phyloP scores from a whole-genome alignment of 495 filamentous ascomycete species.

The Penicillium pulvis region DNA sequence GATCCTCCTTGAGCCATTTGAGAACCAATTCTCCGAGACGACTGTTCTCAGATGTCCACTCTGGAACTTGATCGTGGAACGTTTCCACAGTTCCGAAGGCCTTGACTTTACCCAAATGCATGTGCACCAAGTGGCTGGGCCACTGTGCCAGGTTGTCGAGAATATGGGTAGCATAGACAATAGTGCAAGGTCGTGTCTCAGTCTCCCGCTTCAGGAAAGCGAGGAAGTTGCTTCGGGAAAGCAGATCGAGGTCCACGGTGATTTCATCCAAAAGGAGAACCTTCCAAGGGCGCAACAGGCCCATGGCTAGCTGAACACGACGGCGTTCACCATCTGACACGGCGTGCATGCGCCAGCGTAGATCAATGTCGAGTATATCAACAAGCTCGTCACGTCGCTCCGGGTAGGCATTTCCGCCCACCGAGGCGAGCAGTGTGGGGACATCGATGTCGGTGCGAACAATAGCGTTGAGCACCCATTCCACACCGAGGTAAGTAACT shows the following conservation, averaged over 20 bases:
- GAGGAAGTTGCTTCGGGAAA: constrained; percentile 83
- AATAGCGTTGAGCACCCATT: constrained; percentile 98
- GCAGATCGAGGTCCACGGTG: constrained; percentile 91
- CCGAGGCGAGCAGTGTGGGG: constrained; percentile 75
- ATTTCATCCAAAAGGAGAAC: constrained; percentile 94
- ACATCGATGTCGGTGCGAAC: constrained; percentile 95
- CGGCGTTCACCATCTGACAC: constrained; percentile 90
- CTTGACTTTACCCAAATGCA: constrained; percentile 84
- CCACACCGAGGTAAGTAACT: constrained; percentile 93
- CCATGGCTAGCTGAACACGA: constrained; percentile 95
- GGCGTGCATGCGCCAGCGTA: constrained; percentile 90
- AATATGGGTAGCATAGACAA: constrained; percentile 98
- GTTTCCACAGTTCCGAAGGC: constrained; percentile 73
- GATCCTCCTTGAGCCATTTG: constrained; percentile 81
- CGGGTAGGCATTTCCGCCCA: constrained; percentile 83
- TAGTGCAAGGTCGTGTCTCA: constrained; percentile 75
- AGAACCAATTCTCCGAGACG: constrained; percentile 82
- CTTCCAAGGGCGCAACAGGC: constrained; percentile 87
- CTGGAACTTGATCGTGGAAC: constrained; percentile 46
- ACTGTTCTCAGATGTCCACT: constrained; percentile 61
- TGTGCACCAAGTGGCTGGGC: constrained; percentile 95
- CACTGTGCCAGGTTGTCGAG: constrained; percentile 88
- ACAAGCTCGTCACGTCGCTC: constrained; percentile 84
- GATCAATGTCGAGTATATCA: constrained; percentile 86
- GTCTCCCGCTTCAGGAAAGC: constrained; percentile 85